Evolutionary conservation across 2,329 filamentous ascomycete genomes (phyloP).

Genomic region (Chaetomiaceae sp.): DNA sequence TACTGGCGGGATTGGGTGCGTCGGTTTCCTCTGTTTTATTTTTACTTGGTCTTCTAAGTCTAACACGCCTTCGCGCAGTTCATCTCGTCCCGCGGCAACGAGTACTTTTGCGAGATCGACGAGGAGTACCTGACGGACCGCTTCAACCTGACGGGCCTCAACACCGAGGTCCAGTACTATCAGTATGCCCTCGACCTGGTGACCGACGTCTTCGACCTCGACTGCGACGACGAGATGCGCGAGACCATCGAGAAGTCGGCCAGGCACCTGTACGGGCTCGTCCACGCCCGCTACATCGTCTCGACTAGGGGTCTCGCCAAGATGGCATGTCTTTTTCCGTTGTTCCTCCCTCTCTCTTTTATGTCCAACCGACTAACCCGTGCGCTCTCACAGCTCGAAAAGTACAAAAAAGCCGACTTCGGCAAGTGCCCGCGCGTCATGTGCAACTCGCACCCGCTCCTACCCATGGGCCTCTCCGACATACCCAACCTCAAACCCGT

Average conservation of each 20-base stretch:
- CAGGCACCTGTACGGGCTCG: conserved; percentile 88
- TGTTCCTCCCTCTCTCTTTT: neutral
- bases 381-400: conserved; percentile 68
- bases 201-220: conserved; percentile 96
- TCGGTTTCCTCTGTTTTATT: conserved; percentile 29
- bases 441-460: conserved; percentile 86
- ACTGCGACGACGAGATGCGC: conserved; percentile 97
- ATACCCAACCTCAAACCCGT: conserved; percentile 82
- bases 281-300: conserved; percentile 94
- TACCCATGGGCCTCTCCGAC: conserved; percentile 93
- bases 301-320: conserved; percentile 90
- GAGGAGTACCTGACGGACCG: conserved; percentile 97
- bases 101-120: conserved; percentile 99
- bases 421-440: conserved; percentile 96
- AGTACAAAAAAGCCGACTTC: conserved; percentile 97
- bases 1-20: conserved; percentile 99
- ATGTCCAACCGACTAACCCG: neutral
- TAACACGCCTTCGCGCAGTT: conserved; percentile 57
- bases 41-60: no score
- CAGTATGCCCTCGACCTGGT: conserved; percentile 97
- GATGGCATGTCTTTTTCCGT: conserved; percentile 64
- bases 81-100: conserved; percentile 94
- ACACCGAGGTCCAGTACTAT: conserved; percentile 97
- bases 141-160: conserved; percentile 95
- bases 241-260: conserved; percentile 98